Conservation (phyloP, 257 asterid species). For the Nicotiana tabacum region DNA sequence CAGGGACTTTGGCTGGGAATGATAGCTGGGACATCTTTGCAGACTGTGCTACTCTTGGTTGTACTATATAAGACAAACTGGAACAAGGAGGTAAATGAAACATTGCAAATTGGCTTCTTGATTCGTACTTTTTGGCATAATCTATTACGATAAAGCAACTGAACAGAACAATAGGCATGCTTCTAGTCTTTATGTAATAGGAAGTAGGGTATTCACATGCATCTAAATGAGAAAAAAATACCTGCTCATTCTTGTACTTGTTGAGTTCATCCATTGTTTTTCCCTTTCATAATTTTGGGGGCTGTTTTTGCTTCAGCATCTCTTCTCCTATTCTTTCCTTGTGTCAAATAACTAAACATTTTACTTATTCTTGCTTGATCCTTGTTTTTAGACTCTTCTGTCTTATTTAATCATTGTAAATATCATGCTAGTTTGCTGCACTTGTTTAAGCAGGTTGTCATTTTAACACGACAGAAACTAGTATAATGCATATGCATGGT, state of each 20-base stretch:
- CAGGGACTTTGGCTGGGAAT: constrained; percentile 85
- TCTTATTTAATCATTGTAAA: background rate
- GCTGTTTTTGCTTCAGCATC: background rate
- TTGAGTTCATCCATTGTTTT: background rate
- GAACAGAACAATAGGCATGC: background rate
- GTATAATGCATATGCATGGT: background rate
- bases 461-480: background rate
- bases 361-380: background rate
- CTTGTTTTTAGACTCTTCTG: background rate
- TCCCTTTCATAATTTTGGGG: background rate
- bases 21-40: constrained; percentile 60
- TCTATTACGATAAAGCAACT: background rate
- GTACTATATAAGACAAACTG: constrained; percentile 65
- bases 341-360: background rate
- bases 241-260: background rate
- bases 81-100: constrained; percentile 53
- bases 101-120: background rate
- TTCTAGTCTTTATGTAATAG: background rate
- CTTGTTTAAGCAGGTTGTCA: background rate
- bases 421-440: background rate
- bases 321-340: background rate
- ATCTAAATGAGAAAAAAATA: background rate
- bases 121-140: background rate
- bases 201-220: background rate
- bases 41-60: constrained; percentile 46